Conservation (phyloP, 2,329 filamentous ascomycete species). For the Amauroascus niger region DNA sequence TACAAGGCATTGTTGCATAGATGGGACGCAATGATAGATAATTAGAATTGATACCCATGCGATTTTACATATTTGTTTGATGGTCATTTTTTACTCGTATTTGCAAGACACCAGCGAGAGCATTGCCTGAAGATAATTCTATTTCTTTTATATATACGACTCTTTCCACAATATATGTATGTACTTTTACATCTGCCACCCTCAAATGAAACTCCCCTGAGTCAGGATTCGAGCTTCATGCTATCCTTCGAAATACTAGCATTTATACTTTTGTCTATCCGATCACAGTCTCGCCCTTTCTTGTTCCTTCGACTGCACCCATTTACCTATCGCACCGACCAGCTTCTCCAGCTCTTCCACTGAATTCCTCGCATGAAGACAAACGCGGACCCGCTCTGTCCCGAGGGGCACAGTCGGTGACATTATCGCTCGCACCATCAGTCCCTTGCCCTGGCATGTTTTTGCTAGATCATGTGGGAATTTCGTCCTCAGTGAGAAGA, state of each 20-base stretch:
- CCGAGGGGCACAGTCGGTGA: constrained; percentile 58
- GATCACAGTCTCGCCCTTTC: constrained; percentile 1
- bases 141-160: no score
- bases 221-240: no score
- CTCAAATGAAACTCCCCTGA: no score
- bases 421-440: constrained; percentile 56
- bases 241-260: no score
- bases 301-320: constrained; percentile 10
- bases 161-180: neutral
- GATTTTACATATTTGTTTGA: no score
- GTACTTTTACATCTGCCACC: no score
- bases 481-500: constrained; percentile 53
- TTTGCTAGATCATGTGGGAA: constrained; percentile 50
- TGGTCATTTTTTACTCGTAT: no score
- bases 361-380: constrained; percentile 59
- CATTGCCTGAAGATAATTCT: no score
- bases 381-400: constrained; percentile 55
- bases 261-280: neutral
- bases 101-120: no score
- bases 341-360: constrained; percentile 47
- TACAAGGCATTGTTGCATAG: no score
- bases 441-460: constrained; percentile 50
- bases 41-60: no score
- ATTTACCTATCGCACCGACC: constrained; percentile 22
- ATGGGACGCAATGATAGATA: no score